Evolutionary conservation across 371 early-diverging fungal species (phyloP), one percentile per base, ranked within the genome.

Genomic region (Mycotypha africana): DNA sequence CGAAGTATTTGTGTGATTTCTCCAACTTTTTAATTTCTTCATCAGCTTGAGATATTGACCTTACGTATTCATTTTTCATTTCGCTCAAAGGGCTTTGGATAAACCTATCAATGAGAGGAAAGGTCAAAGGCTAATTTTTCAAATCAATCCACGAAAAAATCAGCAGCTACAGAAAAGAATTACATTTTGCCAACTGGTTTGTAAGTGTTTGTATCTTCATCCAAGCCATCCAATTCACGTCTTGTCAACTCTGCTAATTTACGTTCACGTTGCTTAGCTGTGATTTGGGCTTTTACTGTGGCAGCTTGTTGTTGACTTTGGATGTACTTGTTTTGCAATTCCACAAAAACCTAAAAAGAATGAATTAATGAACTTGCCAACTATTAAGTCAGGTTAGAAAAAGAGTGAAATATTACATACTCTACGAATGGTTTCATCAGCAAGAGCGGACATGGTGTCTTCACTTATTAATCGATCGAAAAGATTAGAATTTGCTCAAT

Each of bases 171-270:
- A 28, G 30, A 6, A 6, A 28, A 28, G 4, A 9, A 58, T 56
- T 77, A 85, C 89, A 88, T 88, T 56, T 89, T 89, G 25, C 88
- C 88, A 46, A 88, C 70, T 17, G 88, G 81, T 45, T 78, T 81
- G 62, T 86, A 89, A 24, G 86, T 78, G 17, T 76, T 72, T 12
- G 78, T 82, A 15, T 72, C 52, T 6, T 54, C 42, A 38, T 76
- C 75, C 12, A 89, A 71, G 0, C 71, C 62, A 32, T 79, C 76
- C 25, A 89, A 65, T 55, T 89, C 89, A 42, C 76, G 79, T 63
- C 75, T 71, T 11, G 89, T 89, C 19, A 89, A 63, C 23, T 84
- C 83, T 4, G 85, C 80, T 28, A 86, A 71, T 31, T 84, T 80
- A 17, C 80, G 78, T 47, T 87, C 89, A 35, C 88, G 81, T 51